These are phyloP conservation scores for Diophrys appendiculata DNA, from an alignment of 73 alveolate genomes.

Conservation along the genomic window DNA sequence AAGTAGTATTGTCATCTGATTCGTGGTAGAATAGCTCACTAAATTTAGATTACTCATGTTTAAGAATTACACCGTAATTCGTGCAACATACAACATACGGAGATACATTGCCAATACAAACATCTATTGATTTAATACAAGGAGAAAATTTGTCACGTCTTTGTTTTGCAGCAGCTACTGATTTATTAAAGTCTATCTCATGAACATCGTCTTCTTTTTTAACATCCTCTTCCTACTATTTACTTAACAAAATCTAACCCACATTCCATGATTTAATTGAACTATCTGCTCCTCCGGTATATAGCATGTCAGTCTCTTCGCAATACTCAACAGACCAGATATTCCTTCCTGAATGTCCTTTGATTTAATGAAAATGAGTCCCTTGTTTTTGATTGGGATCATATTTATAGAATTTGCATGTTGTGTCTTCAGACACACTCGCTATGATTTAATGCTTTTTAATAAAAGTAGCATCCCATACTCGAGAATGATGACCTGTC, in stretches of 20 bases:
- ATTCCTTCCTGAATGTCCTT: conserved; percentile 46
- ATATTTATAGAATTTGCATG: conserved; percentile 44
- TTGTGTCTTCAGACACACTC: conserved; percentile 48
- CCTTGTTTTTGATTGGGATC: no score
- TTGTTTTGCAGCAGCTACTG: no score
- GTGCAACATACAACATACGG: no score
- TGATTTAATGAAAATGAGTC: no score
- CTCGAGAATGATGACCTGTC: conserved; percentile 40
- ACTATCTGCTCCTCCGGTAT: conserved; percentile 60
- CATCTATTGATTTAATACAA: not conserved
- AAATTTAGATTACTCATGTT: no score
- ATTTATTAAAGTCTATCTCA: no score
- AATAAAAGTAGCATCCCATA: conserved; percentile 28
- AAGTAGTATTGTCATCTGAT: no score
- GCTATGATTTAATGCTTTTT: conserved; percentile 7
- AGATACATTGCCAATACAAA: not conserved
- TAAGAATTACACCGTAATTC: no score
- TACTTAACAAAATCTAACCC: conserved; percentile 3
- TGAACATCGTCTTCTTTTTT: not conserved
- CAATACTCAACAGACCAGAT: conserved; percentile 33
- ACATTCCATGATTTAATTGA: conserved; percentile 48
- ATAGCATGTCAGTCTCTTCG: conserved; percentile 7
- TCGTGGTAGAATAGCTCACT: no score
- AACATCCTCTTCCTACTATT: not conserved
- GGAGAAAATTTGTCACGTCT: not conserved